Evolutionary conservation across 108 stramenopile species (phyloP).

Genomic region (Ochromonas danica): DNA sequence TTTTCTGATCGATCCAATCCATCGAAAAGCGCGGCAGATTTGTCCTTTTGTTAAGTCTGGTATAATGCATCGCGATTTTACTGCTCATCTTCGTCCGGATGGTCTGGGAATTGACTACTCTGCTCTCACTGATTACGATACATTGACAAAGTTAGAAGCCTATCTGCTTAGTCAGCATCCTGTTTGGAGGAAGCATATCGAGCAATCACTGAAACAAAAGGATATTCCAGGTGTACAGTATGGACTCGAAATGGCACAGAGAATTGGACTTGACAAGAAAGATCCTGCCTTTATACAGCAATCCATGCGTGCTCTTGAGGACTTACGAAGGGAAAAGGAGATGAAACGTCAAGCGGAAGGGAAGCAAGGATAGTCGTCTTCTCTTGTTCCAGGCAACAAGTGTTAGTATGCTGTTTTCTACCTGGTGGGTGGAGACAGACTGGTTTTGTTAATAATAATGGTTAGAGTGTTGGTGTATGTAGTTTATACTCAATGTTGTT

Average conservation of each 20-base stretch:
- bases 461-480: no score
- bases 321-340: no score
- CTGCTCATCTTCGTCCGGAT: not conserved
- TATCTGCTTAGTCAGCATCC: not conserved
- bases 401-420: no score
- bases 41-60: slow-evolving; percentile 22
- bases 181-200: not conserved
- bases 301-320: not conserved
- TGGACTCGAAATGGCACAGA: not conserved
- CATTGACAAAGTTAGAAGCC: not conserved
- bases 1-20: slow-evolving; percentile 1
- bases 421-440: no score
- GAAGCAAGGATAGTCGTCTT: no score
- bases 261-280: slow-evolving; percentile 11
- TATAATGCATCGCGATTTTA: slow-evolving; percentile 12
- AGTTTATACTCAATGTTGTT: no score
- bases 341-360: no score
- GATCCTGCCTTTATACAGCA: not conserved
- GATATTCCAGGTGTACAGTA: not conserved
- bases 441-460: no score
- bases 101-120: slow-evolving; percentile 28
- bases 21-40: not conserved
- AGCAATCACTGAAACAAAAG: not conserved
- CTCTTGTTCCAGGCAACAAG: no score
- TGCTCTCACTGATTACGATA: not conserved